phyloP scores from a whole-genome alignment of 208 protist species.

The Angomonas ambiguus region DNA sequence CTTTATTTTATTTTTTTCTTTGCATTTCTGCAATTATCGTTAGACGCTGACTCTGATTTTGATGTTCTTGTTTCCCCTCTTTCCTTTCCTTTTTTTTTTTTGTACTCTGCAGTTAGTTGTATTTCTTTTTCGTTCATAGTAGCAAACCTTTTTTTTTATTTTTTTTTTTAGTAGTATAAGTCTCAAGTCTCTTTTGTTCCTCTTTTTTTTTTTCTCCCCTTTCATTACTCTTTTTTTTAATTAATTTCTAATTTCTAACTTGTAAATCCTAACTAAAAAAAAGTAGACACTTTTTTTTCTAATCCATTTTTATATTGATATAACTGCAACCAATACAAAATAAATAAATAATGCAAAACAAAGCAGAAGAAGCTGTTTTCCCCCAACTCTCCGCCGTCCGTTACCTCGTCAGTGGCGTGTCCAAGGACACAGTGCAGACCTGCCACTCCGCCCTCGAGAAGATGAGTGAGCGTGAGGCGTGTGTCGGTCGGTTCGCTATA shows the following conservation, averaged over 20 bases:
- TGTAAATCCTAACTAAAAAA: too few species aligned
- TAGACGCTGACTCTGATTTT: too few species aligned
- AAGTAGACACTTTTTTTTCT: too few species aligned
- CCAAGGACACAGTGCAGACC: slow-evolving; percentile 69
- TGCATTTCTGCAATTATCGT: neutral
- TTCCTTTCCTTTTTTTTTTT: slow-evolving; percentile 8
- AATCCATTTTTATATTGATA: too few species aligned
- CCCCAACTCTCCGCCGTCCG: slow-evolving; percentile 66
- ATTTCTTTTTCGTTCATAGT: neutral
- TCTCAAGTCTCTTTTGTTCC: neutral
- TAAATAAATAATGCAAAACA: slow-evolving; percentile 59
- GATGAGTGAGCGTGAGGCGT: slow-evolving; percentile 40
- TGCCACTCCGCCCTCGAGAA: slow-evolving; percentile 68
- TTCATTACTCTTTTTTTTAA: neutral
- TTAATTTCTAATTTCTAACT: neutral
- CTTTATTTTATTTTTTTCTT: slow-evolving; percentile 5
- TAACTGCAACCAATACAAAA: too few species aligned
- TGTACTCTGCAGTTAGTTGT: neutral
- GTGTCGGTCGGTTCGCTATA: slow-evolving; percentile 61
- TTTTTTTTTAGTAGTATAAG: neutral
- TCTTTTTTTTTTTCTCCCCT: slow-evolving; percentile 13
- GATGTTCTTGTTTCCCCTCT: too few species aligned
- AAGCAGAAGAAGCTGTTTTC: slow-evolving; percentile 65
- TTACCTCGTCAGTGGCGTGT: slow-evolving; percentile 62
- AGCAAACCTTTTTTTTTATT: slow-evolving; percentile 6